These are phyloP conservation scores for Arthroderma sp. DNA, from an alignment of 2,329 filamentous ascomycete species.

Conservation along the genomic window DNA sequence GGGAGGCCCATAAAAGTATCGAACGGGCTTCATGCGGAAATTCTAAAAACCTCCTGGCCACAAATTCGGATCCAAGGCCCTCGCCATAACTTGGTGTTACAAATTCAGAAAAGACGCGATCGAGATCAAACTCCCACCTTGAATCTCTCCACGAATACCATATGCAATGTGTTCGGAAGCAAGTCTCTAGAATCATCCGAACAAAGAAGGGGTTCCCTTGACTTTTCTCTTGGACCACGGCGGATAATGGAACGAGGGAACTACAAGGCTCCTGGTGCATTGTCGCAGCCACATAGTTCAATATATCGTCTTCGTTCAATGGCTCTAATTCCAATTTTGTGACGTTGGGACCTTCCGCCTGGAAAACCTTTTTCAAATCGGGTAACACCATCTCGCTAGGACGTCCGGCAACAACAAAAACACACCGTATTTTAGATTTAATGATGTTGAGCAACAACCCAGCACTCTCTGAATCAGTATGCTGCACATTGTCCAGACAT, in stretches of 20 bases:
- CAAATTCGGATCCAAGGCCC: constrained; percentile 69
- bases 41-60: constrained; percentile 63
- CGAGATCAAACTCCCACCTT: constrained; percentile 73
- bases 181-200: constrained; percentile 76
- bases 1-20: constrained; percentile 73
- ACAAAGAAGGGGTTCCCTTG: constrained; percentile 84
- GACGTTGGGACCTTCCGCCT: constrained; percentile 40
- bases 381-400: constrained; percentile 50
- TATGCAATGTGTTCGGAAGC: constrained; percentile 73
- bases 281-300: constrained; percentile 69
- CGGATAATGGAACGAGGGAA: constrained; percentile 62
- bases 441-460: constrained; percentile 75
- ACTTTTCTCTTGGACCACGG: constrained; percentile 80
- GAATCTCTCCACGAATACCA: constrained; percentile 81
- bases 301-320: constrained; percentile 64
- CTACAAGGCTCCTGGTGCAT: constrained; percentile 57
- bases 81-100: constrained; percentile 65
- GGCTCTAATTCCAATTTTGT: constrained; percentile 62
- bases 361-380: constrained; percentile 27
- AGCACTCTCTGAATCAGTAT: constrained; percentile 74
- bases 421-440: constrained; percentile 62
- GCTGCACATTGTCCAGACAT: constrained; percentile 79
- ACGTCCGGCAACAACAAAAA: constrained; percentile 65
- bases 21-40: constrained; percentile 60
- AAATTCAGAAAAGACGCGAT: constrained; percentile 76